Conservation (phyloP, 2,329 filamentous ascomycete species). For the Talaromyces piceae region DNA sequence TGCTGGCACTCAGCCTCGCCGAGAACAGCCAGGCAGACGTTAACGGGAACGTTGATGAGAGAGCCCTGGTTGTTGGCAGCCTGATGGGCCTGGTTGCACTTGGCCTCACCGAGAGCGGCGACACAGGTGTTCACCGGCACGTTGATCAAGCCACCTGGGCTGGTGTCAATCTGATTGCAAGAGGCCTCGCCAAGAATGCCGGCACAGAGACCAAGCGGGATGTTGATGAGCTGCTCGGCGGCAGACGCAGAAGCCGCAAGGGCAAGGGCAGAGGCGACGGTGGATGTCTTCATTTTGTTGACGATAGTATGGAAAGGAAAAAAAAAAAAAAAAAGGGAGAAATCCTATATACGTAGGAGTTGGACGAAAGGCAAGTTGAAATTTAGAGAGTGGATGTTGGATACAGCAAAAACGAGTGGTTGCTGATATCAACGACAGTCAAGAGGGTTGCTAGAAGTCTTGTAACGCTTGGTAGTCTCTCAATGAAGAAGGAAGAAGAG, state of each 20-base stretch:
- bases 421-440: constrained; percentile 10
- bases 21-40: constrained; percentile 22
- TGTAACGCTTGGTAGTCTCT: constrained; percentile 1
- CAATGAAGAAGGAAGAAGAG: constrained; percentile 9
- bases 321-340: constrained; percentile 13
- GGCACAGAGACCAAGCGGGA: constrained; percentile 19
- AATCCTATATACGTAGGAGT: constrained; percentile 11
- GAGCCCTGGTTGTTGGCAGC: constrained; percentile 10
- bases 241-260: constrained; percentile 17
- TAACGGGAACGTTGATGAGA: constrained; percentile 22
- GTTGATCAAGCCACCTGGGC: constrained; percentile 17
- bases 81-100: constrained; percentile 18
- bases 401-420: constrained; percentile 20
- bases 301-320: constrained; percentile 16
- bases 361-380: constrained; percentile 1
- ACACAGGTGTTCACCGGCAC: constrained; percentile 15
- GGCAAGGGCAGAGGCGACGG: constrained; percentile 17
- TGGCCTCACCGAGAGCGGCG: constrained; percentile 17
- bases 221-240: constrained; percentile 15
- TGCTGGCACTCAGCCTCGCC: constrained; percentile 21
- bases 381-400: constrained; percentile 20
- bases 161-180: constrained; percentile 16
- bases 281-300: constrained; percentile 13
- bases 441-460: constrained; percentile 15
- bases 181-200: constrained; percentile 19